These are phyloP conservation scores for Serendipita sp. DNA, from an alignment of 1,284 basidiomycete genomes.

Conservation along the genomic window DNA sequence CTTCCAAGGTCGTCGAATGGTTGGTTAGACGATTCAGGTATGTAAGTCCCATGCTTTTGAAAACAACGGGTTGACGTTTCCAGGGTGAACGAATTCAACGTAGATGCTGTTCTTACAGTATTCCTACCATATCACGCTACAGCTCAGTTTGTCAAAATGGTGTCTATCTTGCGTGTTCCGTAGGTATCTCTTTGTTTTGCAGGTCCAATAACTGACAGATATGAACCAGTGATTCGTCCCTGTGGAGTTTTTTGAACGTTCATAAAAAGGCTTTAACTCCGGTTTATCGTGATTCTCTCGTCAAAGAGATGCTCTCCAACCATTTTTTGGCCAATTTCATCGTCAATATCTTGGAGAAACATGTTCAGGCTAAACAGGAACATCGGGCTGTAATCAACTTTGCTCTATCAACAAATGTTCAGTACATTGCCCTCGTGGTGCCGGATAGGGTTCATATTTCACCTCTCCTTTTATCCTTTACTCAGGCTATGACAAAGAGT, in stretches of 20 bases:
- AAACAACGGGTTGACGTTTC: neutral
- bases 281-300: conserved; percentile 51
- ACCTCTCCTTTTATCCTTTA: neutral
- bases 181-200: conserved; percentile 23
- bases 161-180: conserved; percentile 72
- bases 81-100: conserved; percentile 90
- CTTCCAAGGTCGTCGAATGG: conserved; percentile 90
- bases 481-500: neutral
- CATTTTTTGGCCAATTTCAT: conserved; percentile 64
- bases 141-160: conserved; percentile 86
- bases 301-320: conserved; percentile 61
- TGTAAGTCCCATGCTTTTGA: conserved; percentile 12
- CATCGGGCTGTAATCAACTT: conserved; percentile 75
- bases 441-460: conserved; percentile 11
- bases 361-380: conserved; percentile 35
- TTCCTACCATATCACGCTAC: conserved; percentile 95
- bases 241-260: conserved; percentile 55
- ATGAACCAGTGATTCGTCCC: conserved; percentile 16
- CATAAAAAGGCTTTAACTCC: conserved; percentile 62
- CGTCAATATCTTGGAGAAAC: conserved; percentile 44
- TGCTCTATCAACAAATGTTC: conserved; percentile 69
- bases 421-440: conserved; percentile 47
- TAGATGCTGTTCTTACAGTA: conserved; percentile 60
- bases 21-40: conserved; percentile 85
- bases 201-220: conserved; percentile 17